Base-by-base conservation (phyloP, 768 basidiomycete genomes). In the Auricularia heimuer region DNA sequence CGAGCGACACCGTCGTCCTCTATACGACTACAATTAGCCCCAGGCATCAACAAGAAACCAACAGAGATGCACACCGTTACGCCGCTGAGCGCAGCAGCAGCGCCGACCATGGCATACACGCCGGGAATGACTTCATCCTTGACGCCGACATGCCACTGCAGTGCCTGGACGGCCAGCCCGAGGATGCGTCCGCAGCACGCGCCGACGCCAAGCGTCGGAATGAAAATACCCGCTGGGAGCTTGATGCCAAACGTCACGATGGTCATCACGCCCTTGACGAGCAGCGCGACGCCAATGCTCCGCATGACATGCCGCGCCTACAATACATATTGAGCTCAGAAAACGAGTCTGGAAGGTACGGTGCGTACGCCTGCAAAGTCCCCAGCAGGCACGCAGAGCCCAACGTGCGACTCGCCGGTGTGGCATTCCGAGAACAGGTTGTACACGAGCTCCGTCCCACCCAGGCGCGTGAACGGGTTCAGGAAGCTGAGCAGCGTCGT, bases 361-460 rank as follows among this genome's bases (percentile, higher is more conserved):
- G 10, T 14, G 16, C 47, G 12, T n/a, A 37, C n/a, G 12, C 74
- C 69, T 63, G 81, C 81, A 39, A 86, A 84, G 68, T 90, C 77
- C 58, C 64, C 4, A 4, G 56, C 14, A 7, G 83, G 71, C 54
- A 89, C 82, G 73, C 95, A 98, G 14, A 97, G 79, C 0, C 86
- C 86, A 2, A 77, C 82, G 63, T 86, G 82, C 18, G 78, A 80
- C 68, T 85, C 81, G 61, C 81, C 83, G 0, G 78, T 73, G 35
- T 79, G 81, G 70, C 96, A 99, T 76, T 97, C 95, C 0, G 89
- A 82, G 71, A 98, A 93, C 58, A 98, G 85, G 67, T 88, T 88
- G 72, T 92, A 94, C 63, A 99, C 90, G 29, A 98, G 87, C 71
- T 99, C 94, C 2, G 96, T 95, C 3, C 96, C 93, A 63, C 94